Evolutionary conservation across 2,329 filamentous ascomycete genomes (phyloP).

Genomic region (Neurospora sp.): DNA sequence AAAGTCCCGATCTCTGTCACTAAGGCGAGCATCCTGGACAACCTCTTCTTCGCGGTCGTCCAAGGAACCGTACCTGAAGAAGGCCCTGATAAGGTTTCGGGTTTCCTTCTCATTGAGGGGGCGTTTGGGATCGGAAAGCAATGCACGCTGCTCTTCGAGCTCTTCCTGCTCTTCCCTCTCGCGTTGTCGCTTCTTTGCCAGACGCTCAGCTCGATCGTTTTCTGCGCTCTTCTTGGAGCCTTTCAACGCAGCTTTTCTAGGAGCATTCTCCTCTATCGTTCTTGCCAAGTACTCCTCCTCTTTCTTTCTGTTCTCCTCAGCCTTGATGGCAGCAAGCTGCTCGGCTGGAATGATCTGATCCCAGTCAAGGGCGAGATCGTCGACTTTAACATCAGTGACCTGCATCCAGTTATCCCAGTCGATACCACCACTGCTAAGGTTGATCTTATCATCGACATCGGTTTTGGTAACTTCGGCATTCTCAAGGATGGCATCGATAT

Average conservation of each 20-base stretch:
- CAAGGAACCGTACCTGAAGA: conserved; percentile 82
- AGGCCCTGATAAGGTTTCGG: conserved; percentile 80
- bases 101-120: conserved; percentile 88
- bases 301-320: conserved; percentile 74
- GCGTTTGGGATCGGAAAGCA: conserved; percentile 74
- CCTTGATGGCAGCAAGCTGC: conserved; percentile 79
- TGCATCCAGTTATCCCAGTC: conserved; percentile 92
- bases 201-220: conserved; percentile 51
- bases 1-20: conserved; percentile 71
- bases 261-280: conserved; percentile 75
- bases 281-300: conserved; percentile 75
- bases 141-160: conserved; percentile 62
- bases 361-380: conserved; percentile 74
- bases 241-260: conserved; percentile 60
- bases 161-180: conserved; percentile 62
- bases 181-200: conserved; percentile 55
- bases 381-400: conserved; percentile 95
- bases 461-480: conserved; percentile 97
- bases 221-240: conserved; percentile 41
- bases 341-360: conserved; percentile 97
- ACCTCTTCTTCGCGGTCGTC: conserved; percentile 83
- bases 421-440: conserved; percentile 77
- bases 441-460: conserved; percentile 84
- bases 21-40: conserved; percentile 73
- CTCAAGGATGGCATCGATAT: conserved; percentile 93